A percentile compares a stretch with the other conserved stretches of the same genome.
Conservation (phyloP, 1,284 basidiomycete genomes). For the Agroathelia rolfsii region DNA sequence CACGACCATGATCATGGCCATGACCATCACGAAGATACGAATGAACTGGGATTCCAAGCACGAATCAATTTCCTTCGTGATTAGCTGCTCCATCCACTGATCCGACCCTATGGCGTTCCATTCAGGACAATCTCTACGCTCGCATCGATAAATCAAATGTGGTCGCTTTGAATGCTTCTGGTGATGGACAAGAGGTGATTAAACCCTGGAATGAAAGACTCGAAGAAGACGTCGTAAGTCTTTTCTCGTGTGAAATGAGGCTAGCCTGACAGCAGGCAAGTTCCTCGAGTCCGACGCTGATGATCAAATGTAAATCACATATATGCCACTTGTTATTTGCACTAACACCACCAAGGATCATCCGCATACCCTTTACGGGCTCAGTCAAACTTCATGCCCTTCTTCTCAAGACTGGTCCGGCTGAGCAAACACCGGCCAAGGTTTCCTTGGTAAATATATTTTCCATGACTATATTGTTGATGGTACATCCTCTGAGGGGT, state of each 20-base stretch:
- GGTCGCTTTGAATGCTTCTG: constrained; percentile 54
- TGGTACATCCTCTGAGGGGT: constrained; percentile 3
- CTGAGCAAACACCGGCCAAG: constrained; percentile 59
- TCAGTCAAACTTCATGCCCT: constrained; percentile 68
- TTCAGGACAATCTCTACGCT: constrained; percentile 57
- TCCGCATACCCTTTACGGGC: constrained; percentile 74
- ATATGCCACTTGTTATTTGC: constrained; percentile 8
- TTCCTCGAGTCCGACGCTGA: constrained; percentile 75
- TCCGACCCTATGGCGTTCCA: no score
- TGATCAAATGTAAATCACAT: constrained; percentile 57
- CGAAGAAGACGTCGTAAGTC: constrained; percentile 47
- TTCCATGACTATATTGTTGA: constrained; percentile 5
- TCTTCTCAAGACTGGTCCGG: constrained; percentile 66
- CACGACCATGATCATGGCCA: constrained; percentile 47
- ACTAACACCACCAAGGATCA: constrained; percentile 37
- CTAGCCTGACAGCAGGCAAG: constrained; percentile 32
- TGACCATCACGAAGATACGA: constrained; percentile 25
- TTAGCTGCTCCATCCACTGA: constrained; percentile 36
- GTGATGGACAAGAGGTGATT: constrained; percentile 41
- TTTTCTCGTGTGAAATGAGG: constrained; percentile 4
- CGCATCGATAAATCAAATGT: constrained; percentile 68
- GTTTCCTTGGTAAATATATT: constrained; percentile 45
- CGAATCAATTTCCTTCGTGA: no score
- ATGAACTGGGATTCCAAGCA: no score
- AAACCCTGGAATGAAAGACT: constrained; percentile 70